Percentiles rank a stretch among this genome's conserved stretches.
These are phyloP conservation scores for Jatropha podagrica DNA, from an alignment of 441 rosid species.

Conservation along the genomic window DNA sequence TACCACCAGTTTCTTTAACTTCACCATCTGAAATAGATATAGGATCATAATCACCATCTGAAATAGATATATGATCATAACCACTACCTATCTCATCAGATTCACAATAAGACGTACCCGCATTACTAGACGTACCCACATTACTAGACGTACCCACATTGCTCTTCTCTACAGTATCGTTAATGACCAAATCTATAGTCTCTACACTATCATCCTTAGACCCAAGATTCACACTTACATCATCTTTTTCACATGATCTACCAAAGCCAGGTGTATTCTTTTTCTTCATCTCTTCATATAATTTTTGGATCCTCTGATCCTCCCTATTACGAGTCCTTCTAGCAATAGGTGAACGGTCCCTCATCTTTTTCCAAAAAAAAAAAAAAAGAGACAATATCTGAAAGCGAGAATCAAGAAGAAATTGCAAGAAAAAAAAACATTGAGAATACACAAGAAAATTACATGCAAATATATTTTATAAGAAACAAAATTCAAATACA, in stretches of 20 bases:
- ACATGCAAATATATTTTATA: not conserved
- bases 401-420: not conserved
- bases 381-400: not conserved
- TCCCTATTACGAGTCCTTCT: conserved; percentile 28
- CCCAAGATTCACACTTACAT: not conserved
- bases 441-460: not conserved
- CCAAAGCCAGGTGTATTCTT: not conserved
- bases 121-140: no score
- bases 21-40: no score
- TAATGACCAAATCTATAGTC: not conserved
- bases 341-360: conserved; percentile 19
- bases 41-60: no score
- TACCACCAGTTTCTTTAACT: not conserved
- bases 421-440: not conserved
- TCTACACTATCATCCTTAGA: not conserved
- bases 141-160: not conserved
- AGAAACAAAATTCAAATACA: not conserved
- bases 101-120: not conserved
- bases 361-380: not conserved
- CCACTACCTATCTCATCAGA: no score
- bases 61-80: no score
- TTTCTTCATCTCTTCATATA: conserved; percentile 9
- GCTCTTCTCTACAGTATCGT: conserved; percentile 2
- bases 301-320: not conserved
- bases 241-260: not conserved